Base-by-base conservation (phyloP, 2,329 filamentous ascomycete species). In the Botrytis aclada region DNA sequence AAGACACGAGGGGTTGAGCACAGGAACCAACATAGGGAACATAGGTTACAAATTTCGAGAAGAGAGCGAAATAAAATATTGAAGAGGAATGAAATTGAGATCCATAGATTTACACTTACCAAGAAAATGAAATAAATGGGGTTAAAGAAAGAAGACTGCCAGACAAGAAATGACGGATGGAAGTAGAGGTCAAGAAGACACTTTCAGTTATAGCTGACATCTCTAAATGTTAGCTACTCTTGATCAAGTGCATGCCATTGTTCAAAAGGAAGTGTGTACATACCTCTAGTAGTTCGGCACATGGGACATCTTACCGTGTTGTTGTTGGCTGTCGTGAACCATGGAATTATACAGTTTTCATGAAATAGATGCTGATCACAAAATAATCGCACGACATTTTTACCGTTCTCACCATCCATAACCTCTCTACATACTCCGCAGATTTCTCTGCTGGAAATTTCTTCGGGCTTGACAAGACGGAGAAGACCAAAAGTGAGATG, bases 151-250 rank as follows among this genome's bases (percentile, higher is more conserved):
- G 0, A 37, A 37, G 32, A 60, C 14, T 60, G 3, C 5, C 5
- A 14, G 22, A 6, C 10, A n/a, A 14, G 47, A 51, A 51, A 51
- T 5, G 2, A 4, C 22, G 25, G 4, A 51, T 51, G 20, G 25
- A 60, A 60, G 56, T 25, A 10, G 2, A 60, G 32, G 18, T 10
- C 8, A 2, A 60, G 20, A 51, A 51, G 1, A 25, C 4, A 51
- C 0, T 51, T 3, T 12, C 22, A 25, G 4, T 0, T 4, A 9
- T 25, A 25, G 22, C 25, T 7, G 41, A 18, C 0, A 43, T 20
- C 16, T 43, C 41, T 51, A 14, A 25, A n/a, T 0, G n/a, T 14
- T 1, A 9, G 45, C 45, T 47, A 51, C 22, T 51, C 22, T 10
- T 14, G 47, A n/a, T 51, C 12, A 51, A n/a, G 47, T 51, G 14